Evolutionary conservation across 768 basidiomycete species (phyloP), one percentile per base, ranked within the genome.

Genomic region (Kockovaella imperatae): DNA sequence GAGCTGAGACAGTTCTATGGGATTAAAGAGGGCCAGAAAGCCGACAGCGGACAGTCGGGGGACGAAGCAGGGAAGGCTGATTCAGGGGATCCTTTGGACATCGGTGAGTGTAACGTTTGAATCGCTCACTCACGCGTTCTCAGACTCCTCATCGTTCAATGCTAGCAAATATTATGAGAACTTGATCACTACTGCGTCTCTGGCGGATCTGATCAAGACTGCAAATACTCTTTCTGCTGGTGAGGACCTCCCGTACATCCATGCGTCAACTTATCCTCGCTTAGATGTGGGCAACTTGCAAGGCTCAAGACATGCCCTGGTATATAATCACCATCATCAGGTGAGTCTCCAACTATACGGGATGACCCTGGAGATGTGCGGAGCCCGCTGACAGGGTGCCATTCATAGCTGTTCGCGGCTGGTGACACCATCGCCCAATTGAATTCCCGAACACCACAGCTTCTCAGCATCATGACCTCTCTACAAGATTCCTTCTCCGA

Each of bases 251-350:
- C 28, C 4, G 21, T 5, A 7, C 15, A 15, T 15, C 26, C 4
- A 10, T 15, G 5, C 40, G n/a, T 17, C 31, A 28, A 31, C 46
- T 23, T 24, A 20, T 11, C 26, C 24, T 15, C n/a, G 17, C 7
- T 6, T 30, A 68, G 69, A 71, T 34, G 55, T 68, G 30, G 56
- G 59, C 26, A 56, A 66, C 38, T 45, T 71, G 42, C 59, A 67
- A 42, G 55, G 59, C 5, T 67, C 65, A 3, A 32, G 65, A 24
- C 62, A 71, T 53, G 52, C 53, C 31, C 46, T 71, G 8, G 69
- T 71, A 3, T 71, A 71, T 50, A 67, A 71, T 26, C 69, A 71
- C 43, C 69, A 71, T 52, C 63, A 71, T 40, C 67, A 70, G 50
- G 68, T 65, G 40, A 13, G 58, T 50, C 15, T 15, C 20, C n/a